These are phyloP conservation scores for Rutstroemia sp. DNA, from an alignment of 2,329 filamentous ascomycete species.

Conservation along the genomic window DNA sequence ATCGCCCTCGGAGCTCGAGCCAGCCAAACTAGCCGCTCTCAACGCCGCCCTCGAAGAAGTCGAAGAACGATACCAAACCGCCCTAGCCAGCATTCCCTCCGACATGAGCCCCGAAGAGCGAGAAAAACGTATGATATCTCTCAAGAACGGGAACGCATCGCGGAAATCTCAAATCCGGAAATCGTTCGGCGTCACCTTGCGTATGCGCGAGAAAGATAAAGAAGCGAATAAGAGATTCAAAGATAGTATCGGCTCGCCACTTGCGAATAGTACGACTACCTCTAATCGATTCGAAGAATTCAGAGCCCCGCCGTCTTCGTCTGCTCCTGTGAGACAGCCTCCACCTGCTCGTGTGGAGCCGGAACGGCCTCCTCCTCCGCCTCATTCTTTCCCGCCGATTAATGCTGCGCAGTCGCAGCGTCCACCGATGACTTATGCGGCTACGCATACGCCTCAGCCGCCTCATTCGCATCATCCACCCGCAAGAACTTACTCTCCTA, in stretches of 20 bases:
- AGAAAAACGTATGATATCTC: conserved; percentile 12
- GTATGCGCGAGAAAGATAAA: conserved; percentile 25
- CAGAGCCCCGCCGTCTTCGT: background rate
- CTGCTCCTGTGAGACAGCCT: background rate
- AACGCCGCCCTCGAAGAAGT: conserved; percentile 17
- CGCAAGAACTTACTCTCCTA: background rate
- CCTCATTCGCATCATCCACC: background rate
- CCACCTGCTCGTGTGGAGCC: too few species aligned
- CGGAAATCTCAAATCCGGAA: conserved; percentile 24
- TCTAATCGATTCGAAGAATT: background rate
- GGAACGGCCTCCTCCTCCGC: too few species aligned
- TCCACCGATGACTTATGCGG: too few species aligned
- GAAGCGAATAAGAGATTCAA: background rate
- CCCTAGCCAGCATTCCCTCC: conserved; percentile 8
- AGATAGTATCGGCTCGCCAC: background rate
- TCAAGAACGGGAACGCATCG: conserved; percentile 24
- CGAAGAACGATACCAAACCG: conserved; percentile 12
- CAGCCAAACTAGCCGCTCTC: conserved; percentile 14
- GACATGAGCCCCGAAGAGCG: conserved; percentile 8
- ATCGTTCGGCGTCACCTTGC: conserved; percentile 23
- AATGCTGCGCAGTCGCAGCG: conserved; percentile 1
- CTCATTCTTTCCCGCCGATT: conserved; percentile 10
- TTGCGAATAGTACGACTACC: background rate
- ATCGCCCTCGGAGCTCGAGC: conserved; percentile 20
- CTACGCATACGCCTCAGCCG: background rate